A percentile compares a stretch with the other conserved stretches of the same genome.
These are phyloP conservation scores for Ogataea trehalophila DNA, from an alignment of 805 yeast genomes.

Conservation along the genomic window DNA sequence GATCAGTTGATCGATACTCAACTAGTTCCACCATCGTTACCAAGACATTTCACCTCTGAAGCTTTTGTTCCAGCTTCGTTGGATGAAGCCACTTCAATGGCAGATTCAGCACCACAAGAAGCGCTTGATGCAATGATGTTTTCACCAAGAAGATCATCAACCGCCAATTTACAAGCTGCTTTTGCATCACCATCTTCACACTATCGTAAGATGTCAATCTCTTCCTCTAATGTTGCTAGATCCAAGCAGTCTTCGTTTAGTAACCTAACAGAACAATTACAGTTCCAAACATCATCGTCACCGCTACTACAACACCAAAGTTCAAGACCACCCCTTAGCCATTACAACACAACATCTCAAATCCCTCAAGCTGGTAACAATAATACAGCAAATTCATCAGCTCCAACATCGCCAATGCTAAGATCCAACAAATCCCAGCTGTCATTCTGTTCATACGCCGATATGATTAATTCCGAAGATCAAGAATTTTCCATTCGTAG, in stretches of 20 bases:
- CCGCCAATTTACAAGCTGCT: constrained; percentile 43
- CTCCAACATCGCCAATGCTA: constrained; percentile 6
- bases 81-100: constrained; percentile 33
- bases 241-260: constrained; percentile 20
- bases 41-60: constrained; percentile 39
- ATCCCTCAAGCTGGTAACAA: neutral
- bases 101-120: neutral
- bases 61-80: constrained; percentile 53
- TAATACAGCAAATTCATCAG: constrained; percentile 5
- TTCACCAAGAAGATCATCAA: constrained; percentile 48
- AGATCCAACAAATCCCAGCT: constrained; percentile 31
- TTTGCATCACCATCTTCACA: constrained; percentile 17
- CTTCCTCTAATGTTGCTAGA: constrained; percentile 17
- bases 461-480: constrained; percentile 67
- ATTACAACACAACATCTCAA: constrained; percentile 7
- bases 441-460: constrained; percentile 74
- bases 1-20: constrained; percentile 40
- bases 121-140: constrained; percentile 41
- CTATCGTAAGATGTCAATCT: constrained; percentile 14
- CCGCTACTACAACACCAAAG: neutral
- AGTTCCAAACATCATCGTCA: constrained; percentile 7
- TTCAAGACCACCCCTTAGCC: constrained; percentile 8
- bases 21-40: constrained; percentile 27
- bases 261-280: constrained; percentile 25
- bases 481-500: constrained; percentile 45